phyloP scores from a whole-genome alignment of 306 rosid species.

The Pterocarpus macrocarpus region DNA sequence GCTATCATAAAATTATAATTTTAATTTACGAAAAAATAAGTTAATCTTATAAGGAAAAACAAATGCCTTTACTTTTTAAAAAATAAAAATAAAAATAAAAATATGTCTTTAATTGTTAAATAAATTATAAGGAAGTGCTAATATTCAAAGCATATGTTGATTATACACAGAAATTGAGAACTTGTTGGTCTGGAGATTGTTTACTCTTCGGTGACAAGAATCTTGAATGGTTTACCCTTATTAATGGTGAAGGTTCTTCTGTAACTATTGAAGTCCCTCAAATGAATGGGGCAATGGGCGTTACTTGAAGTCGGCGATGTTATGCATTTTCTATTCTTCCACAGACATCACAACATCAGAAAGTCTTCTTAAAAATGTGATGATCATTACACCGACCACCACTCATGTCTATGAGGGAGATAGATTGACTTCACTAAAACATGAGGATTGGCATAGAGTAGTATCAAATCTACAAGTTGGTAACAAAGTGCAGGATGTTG shows the following conservation, averaged over 20 bases:
- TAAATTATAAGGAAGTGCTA: background rate
- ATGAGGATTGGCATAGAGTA: slow-evolving; percentile 27
- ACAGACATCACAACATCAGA: background rate
- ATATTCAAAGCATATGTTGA: background rate
- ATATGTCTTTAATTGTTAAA: background rate
- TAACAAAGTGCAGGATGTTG: slow-evolving; percentile 31
- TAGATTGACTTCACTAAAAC: background rate
- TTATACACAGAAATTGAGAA: background rate
- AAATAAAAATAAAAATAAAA: too few relatives aligned
- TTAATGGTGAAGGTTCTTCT: background rate
- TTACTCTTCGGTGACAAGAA: background rate
- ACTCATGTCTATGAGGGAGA: background rate
- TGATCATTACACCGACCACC: background rate
- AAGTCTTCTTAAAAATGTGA: background rate
- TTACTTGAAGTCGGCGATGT: background rate
- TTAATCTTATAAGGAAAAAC: too few relatives aligned
- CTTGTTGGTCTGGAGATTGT: background rate
- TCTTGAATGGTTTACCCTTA: background rate
- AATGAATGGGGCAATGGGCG: background rate
- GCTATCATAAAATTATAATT: too few relatives aligned
- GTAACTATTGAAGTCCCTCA: background rate
- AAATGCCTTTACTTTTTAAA: too few relatives aligned
- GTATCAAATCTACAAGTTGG: slow-evolving; percentile 21
- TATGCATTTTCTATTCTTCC: background rate
- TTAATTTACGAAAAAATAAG: too few relatives aligned